A percentile compares a stretch with the other conserved stretches of the same genome.
Evolutionary conservation across 2,329 filamentous ascomycete genomes (phyloP).

Genomic region (Hymenoscyphus albidus): DNA sequence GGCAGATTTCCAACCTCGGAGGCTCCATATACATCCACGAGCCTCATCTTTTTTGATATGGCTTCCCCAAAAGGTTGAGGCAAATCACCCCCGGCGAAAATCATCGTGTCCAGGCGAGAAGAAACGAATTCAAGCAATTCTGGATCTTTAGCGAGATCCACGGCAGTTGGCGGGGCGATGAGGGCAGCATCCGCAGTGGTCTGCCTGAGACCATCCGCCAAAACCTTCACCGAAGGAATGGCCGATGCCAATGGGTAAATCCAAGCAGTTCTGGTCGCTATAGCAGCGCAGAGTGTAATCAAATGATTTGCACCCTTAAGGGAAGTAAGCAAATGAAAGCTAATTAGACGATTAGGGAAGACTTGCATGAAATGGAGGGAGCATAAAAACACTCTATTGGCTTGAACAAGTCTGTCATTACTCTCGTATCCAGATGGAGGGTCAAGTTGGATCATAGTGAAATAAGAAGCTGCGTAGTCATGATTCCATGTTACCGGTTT

Average conservation of each 20-base stretch:
- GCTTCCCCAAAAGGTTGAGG: constrained; percentile 11
- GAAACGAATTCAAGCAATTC: constrained; percentile 5
- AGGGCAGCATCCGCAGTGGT: constrained; percentile 6
- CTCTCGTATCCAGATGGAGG: constrained; percentile 32
- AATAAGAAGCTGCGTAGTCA: constrained; percentile 20
- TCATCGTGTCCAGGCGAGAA: background rate
- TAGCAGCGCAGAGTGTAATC: background rate
- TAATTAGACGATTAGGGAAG: background rate
- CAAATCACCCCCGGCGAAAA: constrained; percentile 11
- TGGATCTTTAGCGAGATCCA: constrained; percentile 5
- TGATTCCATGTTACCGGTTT: constrained; percentile 40
- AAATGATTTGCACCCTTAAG: background rate
- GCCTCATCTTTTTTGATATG: constrained; percentile 2
- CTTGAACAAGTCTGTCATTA: background rate
- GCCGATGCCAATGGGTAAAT: constrained; percentile 7
- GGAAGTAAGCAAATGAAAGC: background rate
- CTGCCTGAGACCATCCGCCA: constrained; percentile 7
- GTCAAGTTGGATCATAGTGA: constrained; percentile 32
- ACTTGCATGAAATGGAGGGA: constrained; percentile 13
- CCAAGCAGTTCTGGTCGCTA: constrained; percentile 5
- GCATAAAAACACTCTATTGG: constrained; percentile 4
- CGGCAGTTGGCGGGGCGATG: constrained; percentile 6
- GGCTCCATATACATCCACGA: constrained; percentile 7
- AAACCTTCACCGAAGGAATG: constrained; percentile 6
- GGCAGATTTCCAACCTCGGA: constrained; percentile 5